These are phyloP conservation scores for Xylaria sp. DNA, from an alignment of 2,329 filamentous ascomycete genomes.

Conservation along the genomic window DNA sequence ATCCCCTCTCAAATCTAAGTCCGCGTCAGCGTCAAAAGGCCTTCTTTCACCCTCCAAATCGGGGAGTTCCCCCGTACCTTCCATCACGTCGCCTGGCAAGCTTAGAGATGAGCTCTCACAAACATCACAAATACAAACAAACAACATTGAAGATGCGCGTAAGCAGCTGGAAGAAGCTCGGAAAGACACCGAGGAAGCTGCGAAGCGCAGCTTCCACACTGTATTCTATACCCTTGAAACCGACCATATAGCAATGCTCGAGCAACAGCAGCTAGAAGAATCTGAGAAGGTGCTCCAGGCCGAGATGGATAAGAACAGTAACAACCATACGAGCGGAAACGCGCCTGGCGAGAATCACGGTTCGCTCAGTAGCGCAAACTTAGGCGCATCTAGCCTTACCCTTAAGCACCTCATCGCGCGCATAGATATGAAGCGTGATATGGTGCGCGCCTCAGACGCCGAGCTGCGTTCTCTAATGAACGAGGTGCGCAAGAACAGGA, in stretches of 20 bases:
- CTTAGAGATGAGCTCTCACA: conserved; percentile 62
- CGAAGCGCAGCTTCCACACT: conserved; percentile 89
- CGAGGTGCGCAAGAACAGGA: conserved; percentile 96
- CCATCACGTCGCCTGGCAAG: conserved; percentile 70
- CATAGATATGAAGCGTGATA: conserved; percentile 91
- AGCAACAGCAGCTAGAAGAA: conserved; percentile 96
- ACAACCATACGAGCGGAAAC: conserved; percentile 61
- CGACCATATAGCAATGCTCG: conserved; percentile 94
- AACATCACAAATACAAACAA: conserved; percentile 59
- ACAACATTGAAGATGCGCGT: conserved; percentile 86
- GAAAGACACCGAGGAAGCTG: conserved; percentile 88
- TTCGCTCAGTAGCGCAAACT: conserved; percentile 90
- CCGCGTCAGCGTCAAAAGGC: conserved; percentile 62
- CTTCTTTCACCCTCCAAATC: conserved; percentile 77
- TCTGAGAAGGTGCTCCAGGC: conserved; percentile 96
- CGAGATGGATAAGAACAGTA: conserved; percentile 81
- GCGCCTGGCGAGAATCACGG: conserved; percentile 77
- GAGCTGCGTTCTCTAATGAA: conserved; percentile 94
- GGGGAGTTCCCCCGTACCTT: conserved; percentile 73
- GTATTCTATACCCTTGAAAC: conserved; percentile 96
- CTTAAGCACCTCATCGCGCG: conserved; percentile 96
- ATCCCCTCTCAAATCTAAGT: conserved; percentile 65
- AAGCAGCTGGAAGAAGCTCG: conserved; percentile 94
- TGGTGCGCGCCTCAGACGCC: conserved; percentile 91
- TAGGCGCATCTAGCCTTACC: conserved; percentile 94